These are phyloP conservation scores for Phytophthora uliginosa DNA, from an alignment of 352 stramenopile species.

Conservation along the genomic window DNA sequence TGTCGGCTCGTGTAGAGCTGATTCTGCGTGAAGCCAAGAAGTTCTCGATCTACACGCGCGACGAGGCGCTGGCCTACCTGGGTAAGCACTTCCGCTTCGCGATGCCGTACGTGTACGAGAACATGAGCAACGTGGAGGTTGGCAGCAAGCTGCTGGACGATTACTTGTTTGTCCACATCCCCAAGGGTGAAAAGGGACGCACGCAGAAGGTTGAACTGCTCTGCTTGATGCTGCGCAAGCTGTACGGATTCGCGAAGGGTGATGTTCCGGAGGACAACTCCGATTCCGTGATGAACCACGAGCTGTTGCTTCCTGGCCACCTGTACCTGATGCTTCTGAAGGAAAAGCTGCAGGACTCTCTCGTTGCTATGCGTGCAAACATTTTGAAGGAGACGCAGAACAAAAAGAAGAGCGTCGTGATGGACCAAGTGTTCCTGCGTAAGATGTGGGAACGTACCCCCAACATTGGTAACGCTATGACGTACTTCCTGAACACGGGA, in stretches of 20 bases:
- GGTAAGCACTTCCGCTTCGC: slow-evolving; percentile 97
- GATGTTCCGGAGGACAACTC: slow-evolving; percentile 97
- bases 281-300: slow-evolving; percentile 99
- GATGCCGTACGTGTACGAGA: slow-evolving; percentile 87
- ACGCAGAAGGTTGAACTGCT: slow-evolving; percentile 96
- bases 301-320: slow-evolving; percentile 96
- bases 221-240: slow-evolving; percentile 97
- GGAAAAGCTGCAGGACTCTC: slow-evolving; percentile 98
- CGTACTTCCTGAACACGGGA: slow-evolving; percentile 99
- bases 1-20: slow-evolving; percentile 97
- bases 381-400: slow-evolving; percentile 83
- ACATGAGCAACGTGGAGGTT: slow-evolving; percentile 92
- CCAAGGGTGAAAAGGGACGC: slow-evolving; percentile 88
- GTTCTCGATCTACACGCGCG: slow-evolving; percentile 91
- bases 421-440: slow-evolving; percentile 92
- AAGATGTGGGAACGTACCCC: slow-evolving; percentile 94
- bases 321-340: slow-evolving; percentile 98
- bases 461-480: slow-evolving; percentile 96
- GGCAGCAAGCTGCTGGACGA: slow-evolving; percentile 93
- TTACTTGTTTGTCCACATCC: slow-evolving; percentile 98
- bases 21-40: slow-evolving; percentile 98
- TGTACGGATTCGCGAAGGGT: slow-evolving; percentile 97
- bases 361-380: slow-evolving; percentile 79
- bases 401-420: slow-evolving; percentile 69
- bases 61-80: slow-evolving; percentile 95